These are phyloP conservation scores for Desmodesmus armatus DNA, from an alignment of 139 green algal genomes.

Conservation along the genomic window DNA sequence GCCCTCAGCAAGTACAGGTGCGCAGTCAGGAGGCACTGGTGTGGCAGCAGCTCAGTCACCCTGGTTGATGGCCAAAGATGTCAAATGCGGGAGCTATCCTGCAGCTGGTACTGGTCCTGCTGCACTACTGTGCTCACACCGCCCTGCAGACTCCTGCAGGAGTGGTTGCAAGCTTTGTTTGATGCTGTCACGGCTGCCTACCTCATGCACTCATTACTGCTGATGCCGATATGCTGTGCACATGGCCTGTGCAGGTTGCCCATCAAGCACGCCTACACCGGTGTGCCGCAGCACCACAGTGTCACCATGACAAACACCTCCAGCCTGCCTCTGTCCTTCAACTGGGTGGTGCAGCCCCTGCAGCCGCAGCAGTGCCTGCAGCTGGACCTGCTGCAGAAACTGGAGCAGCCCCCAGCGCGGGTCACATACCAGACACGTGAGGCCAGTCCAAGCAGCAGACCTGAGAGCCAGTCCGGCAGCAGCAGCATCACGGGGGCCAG, in stretches of 20 bases:
- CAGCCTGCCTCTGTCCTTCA: conserved; percentile 2
- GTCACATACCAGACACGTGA: neutral
- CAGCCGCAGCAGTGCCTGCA: conserved; percentile 6
- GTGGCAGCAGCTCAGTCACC: too few species aligned
- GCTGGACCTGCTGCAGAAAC: neutral
- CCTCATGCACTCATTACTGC: neutral
- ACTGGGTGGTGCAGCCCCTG: conserved; percentile 5
- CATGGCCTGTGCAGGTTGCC: neutral
- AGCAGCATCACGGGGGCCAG: too few species aligned
- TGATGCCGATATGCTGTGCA: neutral
- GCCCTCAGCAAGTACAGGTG: conserved; percentile 8
- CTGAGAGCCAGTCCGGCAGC: neutral
- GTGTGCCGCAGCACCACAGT: conserved; percentile 15
- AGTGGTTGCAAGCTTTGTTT: neutral
- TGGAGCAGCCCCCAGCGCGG: neutral
- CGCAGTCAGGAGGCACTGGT: neutral
- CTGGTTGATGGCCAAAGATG: too few species aligned
- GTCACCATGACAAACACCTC: conserved; percentile 25
- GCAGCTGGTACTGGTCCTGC: too few species aligned
- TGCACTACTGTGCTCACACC: too few species aligned
- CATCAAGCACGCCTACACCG: neutral
- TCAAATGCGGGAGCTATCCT: too few species aligned
- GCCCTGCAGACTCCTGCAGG: neutral
- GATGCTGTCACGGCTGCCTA: too few species aligned
- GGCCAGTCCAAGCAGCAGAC: neutral